Conservation (phyloP, 345 rosid species). For the Raphanus sativus region DNA sequence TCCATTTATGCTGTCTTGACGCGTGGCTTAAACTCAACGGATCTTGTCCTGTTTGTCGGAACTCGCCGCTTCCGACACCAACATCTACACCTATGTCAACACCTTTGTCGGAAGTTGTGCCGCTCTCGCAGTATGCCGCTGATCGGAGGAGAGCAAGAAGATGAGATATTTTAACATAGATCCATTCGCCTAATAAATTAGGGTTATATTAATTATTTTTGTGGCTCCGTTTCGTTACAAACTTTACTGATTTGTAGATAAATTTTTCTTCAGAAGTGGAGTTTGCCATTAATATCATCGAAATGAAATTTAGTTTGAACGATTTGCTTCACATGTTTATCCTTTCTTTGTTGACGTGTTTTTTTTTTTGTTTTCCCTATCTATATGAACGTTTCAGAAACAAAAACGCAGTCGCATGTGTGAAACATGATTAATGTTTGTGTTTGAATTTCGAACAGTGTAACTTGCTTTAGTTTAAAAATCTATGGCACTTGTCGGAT, state of each 20-base stretch:
- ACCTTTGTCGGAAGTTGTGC: constrained; percentile 92
- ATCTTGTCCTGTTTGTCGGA: constrained; percentile 96
- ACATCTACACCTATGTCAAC: constrained; percentile 82
- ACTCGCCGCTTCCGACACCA: constrained; percentile 83
- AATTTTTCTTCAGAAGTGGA: constrained; percentile 2
- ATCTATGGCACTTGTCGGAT: neutral
- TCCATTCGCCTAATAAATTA: constrained; percentile 20
- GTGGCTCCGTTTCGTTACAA: constrained; percentile 22
- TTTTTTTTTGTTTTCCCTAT: neutral
- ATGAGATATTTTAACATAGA: constrained; percentile 32
- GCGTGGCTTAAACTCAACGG: constrained; percentile 97
- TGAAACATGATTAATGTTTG: neutral
- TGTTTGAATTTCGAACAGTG: neutral
- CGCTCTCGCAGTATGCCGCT: constrained; percentile 84
- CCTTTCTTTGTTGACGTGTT: neutral
- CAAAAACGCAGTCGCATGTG: neutral
- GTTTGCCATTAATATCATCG: constrained; percentile 27
- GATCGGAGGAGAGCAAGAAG: constrained; percentile 72
- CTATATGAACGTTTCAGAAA: neutral
- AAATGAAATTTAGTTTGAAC: constrained; percentile 14
- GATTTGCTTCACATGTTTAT: neutral
- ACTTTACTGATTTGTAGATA: constrained; percentile 38
- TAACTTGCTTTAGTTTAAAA: neutral
- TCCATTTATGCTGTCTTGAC: constrained; percentile 77
- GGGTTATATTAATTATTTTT: constrained; percentile 29